These are phyloP conservation scores for Cyberlindnera sargentensis DNA, from an alignment of 805 yeast species.

Conservation along the genomic window DNA sequence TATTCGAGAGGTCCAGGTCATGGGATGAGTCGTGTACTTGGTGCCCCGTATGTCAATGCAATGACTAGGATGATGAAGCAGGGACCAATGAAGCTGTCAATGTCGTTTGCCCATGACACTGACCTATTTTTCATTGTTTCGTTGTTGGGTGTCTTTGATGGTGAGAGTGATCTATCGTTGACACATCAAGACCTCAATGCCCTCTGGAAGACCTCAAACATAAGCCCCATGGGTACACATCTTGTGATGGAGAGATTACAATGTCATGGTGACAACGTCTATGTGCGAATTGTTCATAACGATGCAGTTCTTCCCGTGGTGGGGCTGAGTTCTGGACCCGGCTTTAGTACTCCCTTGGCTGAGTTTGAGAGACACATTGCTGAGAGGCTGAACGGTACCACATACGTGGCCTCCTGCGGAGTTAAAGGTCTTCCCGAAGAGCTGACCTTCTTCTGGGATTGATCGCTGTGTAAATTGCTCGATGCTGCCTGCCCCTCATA, in stretches of 20 bases:
- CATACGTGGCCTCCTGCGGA: conserved; percentile 15
- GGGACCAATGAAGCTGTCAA: conserved; percentile 32
- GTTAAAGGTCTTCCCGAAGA: conserved; percentile 20
- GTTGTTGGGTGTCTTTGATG: conserved; percentile 37
- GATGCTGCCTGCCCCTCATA: too few relatives aligned
- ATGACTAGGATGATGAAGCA: conserved; percentile 36
- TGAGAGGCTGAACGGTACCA: conserved; percentile 8
- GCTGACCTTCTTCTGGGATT: conserved; percentile 26
- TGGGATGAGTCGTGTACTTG: conserved; percentile 30
- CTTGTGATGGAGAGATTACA: conserved; percentile 37
- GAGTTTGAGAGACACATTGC: conserved; percentile 18
- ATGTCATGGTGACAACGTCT: conserved; percentile 27
- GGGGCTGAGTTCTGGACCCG: conserved; percentile 40
- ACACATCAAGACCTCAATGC: conserved; percentile 37
- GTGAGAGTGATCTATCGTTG: conserved; percentile 22
- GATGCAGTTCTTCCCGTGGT: conserved; percentile 44
- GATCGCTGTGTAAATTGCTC: conserved; percentile 1
- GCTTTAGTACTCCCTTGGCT: conserved; percentile 32
- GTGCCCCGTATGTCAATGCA: conserved; percentile 42
- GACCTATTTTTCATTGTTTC: conserved; percentile 44
- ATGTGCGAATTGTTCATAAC: conserved; percentile 37
- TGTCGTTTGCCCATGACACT: conserved; percentile 50
- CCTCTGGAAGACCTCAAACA: conserved; percentile 37
- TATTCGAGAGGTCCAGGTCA: conserved; percentile 44
- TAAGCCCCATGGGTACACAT: conserved; percentile 50